Evolutionary conservation across 1,139 yeast genomes (phyloP), one percentile per base, ranked within the genome.

Genomic region (Hyphopichia buzzinii): DNA sequence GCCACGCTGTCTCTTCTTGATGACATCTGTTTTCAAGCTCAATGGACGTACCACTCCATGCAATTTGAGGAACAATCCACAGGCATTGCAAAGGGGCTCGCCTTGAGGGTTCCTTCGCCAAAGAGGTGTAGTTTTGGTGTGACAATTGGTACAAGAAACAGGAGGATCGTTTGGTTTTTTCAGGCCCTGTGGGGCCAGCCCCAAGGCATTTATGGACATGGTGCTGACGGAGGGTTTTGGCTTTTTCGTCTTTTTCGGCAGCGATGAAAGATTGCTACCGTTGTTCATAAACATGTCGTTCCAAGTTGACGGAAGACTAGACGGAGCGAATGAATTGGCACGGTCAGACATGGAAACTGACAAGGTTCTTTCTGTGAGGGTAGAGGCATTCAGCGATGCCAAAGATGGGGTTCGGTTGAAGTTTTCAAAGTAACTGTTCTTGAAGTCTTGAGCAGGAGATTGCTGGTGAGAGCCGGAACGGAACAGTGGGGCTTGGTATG

Each of bases 11-110:
- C 97, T 74, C 40, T 92, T 83, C 62, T 88, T 87, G 52, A 90
- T 90, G 10, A 89, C 89, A 61, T 89, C 96, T 3, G 96, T 88
- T 58, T 90, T 90, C 47, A 90, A 66, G 30, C 92, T 63, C 35
- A 75, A 62, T 7, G 81, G 82, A 31, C 82, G 53, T 4, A 76
- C 74, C 7, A 77, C 78, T 17, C 83, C 83, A 47, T 77, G 82
- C 29, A 77, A 55, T 52, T 77, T 77, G 43, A 72, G 63, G 43
- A 77, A 77, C 27, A 77, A 59, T 1, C 83, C 82, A 57, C 83
- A 77, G 0, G 83, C 83, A 50, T 77, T 77, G 51, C 83, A 77
- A 15, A 77, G 55, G 14, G 81, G 66, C 47, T 76, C 71, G 6
- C 79, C 79, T 39, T 66, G 73, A 17, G 81, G 77, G 46, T 69